These are phyloP conservation scores for Fusarium sp. DNA, from an alignment of 2,329 filamentous ascomycete species.

Conservation along the genomic window DNA sequence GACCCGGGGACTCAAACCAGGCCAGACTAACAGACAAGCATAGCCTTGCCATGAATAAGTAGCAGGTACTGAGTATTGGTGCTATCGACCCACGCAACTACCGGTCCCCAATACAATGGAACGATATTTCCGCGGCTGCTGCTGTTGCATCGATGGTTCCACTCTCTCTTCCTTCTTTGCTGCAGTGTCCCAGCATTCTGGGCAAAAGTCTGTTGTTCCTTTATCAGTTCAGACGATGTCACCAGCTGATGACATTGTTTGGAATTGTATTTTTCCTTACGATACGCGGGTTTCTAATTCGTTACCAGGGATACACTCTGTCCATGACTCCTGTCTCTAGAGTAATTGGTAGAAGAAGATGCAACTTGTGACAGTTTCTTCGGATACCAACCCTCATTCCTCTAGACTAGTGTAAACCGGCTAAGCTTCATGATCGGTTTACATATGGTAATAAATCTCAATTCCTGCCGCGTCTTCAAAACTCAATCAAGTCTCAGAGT, in stretches of 20 bases:
- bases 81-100: background rate
- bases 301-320: conserved; percentile 10
- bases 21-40: conserved; percentile 2
- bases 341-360: background rate
- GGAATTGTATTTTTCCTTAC: background rate
- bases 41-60: conserved; percentile 1
- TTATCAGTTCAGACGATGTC: conserved; percentile 4
- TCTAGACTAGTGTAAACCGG: background rate
- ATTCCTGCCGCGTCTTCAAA: conserved; percentile 25
- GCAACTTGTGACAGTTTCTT: background rate
- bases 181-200: background rate
- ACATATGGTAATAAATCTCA: background rate
- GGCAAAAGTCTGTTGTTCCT: background rate
- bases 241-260: background rate
- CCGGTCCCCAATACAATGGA: conserved; percentile 20
- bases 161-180: conserved; percentile 1
- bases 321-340: background rate
- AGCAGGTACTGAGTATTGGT: conserved; percentile 6
- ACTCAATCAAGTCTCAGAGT: conserved; percentile 11
- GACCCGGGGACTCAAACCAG: conserved; percentile 11
- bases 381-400: conserved; percentile 23
- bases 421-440: background rate
- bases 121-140: conserved; percentile 4
- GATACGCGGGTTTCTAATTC: background rate
- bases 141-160: conserved; percentile 12